phyloP scores from a whole-genome alignment of 176 grass and related monocot species.

The Thalia dealbata region DNA sequence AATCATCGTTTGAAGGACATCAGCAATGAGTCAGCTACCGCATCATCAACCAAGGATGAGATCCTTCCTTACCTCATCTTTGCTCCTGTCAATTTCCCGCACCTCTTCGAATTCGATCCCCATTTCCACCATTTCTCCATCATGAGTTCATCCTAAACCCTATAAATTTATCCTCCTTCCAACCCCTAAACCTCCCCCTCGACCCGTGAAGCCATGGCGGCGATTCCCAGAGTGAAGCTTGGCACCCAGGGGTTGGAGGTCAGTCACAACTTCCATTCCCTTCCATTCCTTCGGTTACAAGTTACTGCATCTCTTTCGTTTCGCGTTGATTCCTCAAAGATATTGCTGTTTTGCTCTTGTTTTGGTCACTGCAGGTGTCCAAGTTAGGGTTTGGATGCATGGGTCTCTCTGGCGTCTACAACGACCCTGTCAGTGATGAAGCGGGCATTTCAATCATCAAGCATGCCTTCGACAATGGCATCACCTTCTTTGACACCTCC shows the following conservation, averaged over 20 bases:
- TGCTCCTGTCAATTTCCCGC: not conserved
- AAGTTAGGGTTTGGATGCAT: slow-evolving; percentile 80
- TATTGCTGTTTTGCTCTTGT: not conserved
- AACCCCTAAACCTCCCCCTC: too few relatives aligned
- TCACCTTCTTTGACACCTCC: slow-evolving; percentile 85
- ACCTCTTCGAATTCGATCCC: not conserved
- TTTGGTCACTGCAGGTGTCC: slow-evolving; percentile 40
- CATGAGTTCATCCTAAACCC: not conserved
- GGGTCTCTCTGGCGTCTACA: slow-evolving; percentile 44
- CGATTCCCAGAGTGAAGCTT: slow-evolving; percentile 32
- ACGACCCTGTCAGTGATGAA: slow-evolving; percentile 45
- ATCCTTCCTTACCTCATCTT: not conserved
- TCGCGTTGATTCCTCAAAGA: not conserved
- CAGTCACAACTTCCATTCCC: not conserved
- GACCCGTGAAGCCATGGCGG: slow-evolving; percentile 21
- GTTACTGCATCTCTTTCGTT: not conserved
- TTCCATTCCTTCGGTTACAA: not conserved
- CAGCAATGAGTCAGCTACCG: too few relatives aligned
- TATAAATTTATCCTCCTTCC: not conserved
- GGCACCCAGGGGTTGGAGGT: slow-evolving; percentile 49
- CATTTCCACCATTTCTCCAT: not conserved
- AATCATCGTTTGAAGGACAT: too few relatives aligned
- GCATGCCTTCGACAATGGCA: slow-evolving; percentile 55
- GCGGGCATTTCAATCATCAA: slow-evolving; percentile 39
- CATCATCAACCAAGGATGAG: too few relatives aligned